Evolutionary conservation across 2,329 filamentous ascomycete species (phyloP).

Genomic region (Fusarium liriodendri): DNA sequence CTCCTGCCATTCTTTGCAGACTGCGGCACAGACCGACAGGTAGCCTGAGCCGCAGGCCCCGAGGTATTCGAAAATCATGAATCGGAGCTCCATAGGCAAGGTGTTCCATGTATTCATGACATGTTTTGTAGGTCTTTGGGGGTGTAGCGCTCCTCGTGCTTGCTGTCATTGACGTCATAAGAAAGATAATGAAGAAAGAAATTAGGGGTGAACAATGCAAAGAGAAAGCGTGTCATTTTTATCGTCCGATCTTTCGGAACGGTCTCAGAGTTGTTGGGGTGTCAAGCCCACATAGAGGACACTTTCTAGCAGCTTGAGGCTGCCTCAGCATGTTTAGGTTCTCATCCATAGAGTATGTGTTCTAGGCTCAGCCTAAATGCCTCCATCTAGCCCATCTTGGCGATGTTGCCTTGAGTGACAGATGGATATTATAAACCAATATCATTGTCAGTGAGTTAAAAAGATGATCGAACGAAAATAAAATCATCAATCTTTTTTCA

Average conservation of each 20-base stretch:
- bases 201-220: too few species aligned
- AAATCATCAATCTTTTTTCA: not conserved
- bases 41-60: not conserved
- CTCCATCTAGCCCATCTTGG: not conserved
- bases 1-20: conserved; percentile 3
- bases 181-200: not conserved
- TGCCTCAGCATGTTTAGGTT: not conserved
- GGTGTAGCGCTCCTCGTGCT: not conserved
- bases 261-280: not conserved
- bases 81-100: not conserved
- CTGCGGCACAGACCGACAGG: not conserved
- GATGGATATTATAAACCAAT: too few species aligned
- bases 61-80: not conserved
- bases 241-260: not conserved
- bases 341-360: not conserved
- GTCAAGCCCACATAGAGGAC: not conserved
- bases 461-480: too few species aligned
- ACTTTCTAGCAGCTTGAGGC: not conserved
- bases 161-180: not conserved
- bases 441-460: too few species aligned
- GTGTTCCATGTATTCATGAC: not conserved
- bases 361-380: not conserved
- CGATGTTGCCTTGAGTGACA: not conserved
- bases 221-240: not conserved
- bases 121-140: not conserved